Conservation (phyloP, 768 basidiomycete species). For the Heimioporus sp. region DNA sequence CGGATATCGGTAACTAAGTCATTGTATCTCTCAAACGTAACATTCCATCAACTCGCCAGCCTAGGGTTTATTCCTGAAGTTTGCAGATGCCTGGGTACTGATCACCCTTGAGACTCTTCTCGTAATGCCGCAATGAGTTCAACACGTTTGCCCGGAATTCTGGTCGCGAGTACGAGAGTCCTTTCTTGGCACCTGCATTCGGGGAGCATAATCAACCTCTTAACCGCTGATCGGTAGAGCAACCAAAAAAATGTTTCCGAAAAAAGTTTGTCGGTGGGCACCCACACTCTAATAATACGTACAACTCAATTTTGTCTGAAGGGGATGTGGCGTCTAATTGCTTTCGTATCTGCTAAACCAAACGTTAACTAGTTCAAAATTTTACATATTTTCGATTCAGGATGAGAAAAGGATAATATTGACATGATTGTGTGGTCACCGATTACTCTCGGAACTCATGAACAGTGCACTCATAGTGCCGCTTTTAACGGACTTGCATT, state of each 20-base stretch:
- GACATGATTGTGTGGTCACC: background rate
- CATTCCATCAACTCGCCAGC: too few species aligned
- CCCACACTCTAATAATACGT: background rate
- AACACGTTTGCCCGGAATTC: background rate
- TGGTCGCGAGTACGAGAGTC: background rate
- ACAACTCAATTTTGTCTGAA: slow-evolving; percentile 14
- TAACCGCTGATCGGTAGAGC: background rate
- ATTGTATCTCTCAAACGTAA: too few species aligned
- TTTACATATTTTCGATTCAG: too few species aligned
- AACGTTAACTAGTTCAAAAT: too few species aligned
- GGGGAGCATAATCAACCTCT: background rate
- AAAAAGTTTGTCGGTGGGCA: background rate
- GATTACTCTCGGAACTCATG: background rate
- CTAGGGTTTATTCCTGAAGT: too few species aligned
- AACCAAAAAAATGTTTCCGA: background rate
- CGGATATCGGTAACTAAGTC: too few species aligned
- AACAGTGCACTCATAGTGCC: slow-evolving; percentile 3
- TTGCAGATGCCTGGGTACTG: too few species aligned
- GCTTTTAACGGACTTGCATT: slow-evolving; percentile 1
- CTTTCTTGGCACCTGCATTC: slow-evolving; percentile 1
- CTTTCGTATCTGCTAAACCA: too few species aligned
- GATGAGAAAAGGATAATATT: too few species aligned
- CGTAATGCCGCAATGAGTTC: too few species aligned
- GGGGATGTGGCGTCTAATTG: slow-evolving; percentile 9
- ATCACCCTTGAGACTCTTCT: too few species aligned